Base-by-base conservation (phyloP, 169 alveolate genomes). In the Plasmodium reichenowi region DNA sequence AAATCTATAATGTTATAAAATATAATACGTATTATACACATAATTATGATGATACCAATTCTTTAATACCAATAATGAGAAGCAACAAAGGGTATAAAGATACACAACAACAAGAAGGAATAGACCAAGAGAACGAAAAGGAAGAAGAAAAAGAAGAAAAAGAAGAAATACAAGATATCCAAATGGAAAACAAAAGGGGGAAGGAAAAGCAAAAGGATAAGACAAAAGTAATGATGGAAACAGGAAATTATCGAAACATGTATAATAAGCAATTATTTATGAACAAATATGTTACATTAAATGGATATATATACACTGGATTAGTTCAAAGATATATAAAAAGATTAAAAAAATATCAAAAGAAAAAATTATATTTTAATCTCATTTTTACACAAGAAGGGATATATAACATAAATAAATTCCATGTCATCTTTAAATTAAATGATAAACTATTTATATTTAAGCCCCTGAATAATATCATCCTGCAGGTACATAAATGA, bases 331-430 rank as follows among this genome's bases (percentile, higher is more conserved):
- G 59, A 70, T 54, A 64, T 78, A 29, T 78, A 52, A 78, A 78
- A 78, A 78, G 59, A 66, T 48, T 78, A 56, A 78, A 78, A 66
- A 78, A 78, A 12, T 59, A 71, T 38, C n/a, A 64, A 52, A 50
- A 59, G 50, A 78, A 58, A 78, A 78, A 78, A 45, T 3, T 78
- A 78, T 66, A 64, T 66, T 78, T 78, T 78, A 78, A 78, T 52
- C 43, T 78, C 1, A 75, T 78, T 20, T 78, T 78, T 45, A 78
- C 76, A 7, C 32, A 71, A 59, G 78, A 78, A 59, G 89, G 89
- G 22, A 38, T 78, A 58, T 78, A 78, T 60, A 78, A 78, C 60
- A 78, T 78, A 64, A 78, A 78, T 66, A 78, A 66, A 78, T 78
- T 78, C 43, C 78, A 64, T 26, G 54, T 78, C 15, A 54, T 64